These are phyloP conservation scores for Volvariella volvacea DNA, from an alignment of 1,284 basidiomycete species.

Conservation along the genomic window DNA sequence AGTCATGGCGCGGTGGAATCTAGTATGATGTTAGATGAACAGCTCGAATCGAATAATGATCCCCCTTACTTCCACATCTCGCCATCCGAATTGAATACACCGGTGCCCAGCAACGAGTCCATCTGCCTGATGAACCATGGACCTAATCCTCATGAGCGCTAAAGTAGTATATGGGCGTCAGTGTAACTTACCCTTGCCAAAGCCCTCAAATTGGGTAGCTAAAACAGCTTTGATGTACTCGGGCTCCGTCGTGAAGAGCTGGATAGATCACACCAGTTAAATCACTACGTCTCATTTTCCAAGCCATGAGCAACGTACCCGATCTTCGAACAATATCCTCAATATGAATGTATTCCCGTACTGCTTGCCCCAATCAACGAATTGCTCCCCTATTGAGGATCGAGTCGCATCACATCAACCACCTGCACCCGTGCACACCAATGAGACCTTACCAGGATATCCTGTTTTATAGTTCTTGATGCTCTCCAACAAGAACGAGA, in stretches of 20 bases:
- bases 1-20: constrained; percentile 47
- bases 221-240: constrained; percentile 35
- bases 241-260: constrained; percentile 35
- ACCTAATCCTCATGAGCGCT: constrained; percentile 12
- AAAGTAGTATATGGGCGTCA: not conserved
- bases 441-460: constrained; percentile 19
- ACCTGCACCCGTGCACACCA: not conserved
- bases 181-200: constrained; percentile 27
- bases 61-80: constrained; percentile 32
- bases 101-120: constrained; percentile 37
- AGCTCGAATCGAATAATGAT: not conserved
- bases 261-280: not conserved
- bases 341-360: constrained; percentile 21
- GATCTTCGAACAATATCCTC: constrained; percentile 20
- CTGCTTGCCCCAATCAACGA: constrained; percentile 16
- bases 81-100: constrained; percentile 36
- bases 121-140: constrained; percentile 22
- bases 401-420: not conserved
- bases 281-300: not conserved
- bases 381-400: constrained; percentile 18
- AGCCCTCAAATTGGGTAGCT: constrained; percentile 34
- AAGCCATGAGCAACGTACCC: constrained; percentile 13
- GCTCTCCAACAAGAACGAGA: constrained; percentile 15
- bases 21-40: constrained; percentile 12
- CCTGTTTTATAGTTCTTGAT: constrained; percentile 21